These are phyloP conservation scores for Globisporangium radiosum DNA, from an alignment of 352 stramenopile species.

Conservation along the genomic window DNA sequence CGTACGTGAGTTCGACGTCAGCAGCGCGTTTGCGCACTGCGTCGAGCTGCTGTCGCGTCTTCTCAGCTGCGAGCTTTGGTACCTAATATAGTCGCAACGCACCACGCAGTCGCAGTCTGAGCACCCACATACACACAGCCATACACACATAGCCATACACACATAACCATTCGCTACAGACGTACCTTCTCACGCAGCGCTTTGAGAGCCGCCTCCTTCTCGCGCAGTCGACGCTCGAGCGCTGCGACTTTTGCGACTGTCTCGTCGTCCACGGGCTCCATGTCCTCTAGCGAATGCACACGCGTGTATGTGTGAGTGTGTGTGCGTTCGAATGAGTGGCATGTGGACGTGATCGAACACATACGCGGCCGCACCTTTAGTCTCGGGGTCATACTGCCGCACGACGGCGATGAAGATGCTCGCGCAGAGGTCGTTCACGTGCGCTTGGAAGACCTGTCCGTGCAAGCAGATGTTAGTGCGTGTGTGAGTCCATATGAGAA, in stretches of 20 bases:
- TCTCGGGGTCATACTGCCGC: constrained; percentile 64
- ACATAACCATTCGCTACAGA: too few species aligned
- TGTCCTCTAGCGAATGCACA: constrained; percentile 30
- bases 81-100: constrained; percentile 19
- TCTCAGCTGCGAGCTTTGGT: constrained; percentile 39
- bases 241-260: constrained; percentile 32
- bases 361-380: constrained; percentile 27
- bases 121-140: too few species aligned
- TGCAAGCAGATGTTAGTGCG: not conserved
- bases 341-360: not conserved
- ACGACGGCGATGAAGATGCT: constrained; percentile 61
- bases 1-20: constrained; percentile 40
- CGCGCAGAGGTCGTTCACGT: constrained; percentile 69
- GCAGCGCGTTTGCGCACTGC: constrained; percentile 50
- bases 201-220: constrained; percentile 46
- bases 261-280: constrained; percentile 48
- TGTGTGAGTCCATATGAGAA: not conserved
- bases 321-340: too few species aligned
- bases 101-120: not conserved
- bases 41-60: constrained; percentile 41
- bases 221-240: constrained; percentile 41
- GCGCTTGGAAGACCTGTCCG: constrained; percentile 52
- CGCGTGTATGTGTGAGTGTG: not conserved
- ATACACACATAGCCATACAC: too few species aligned
- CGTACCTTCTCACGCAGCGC: constrained; percentile 50